These are phyloP conservation scores for Pichia pseudocactophila DNA, from an alignment of 805 yeast species.

Conservation along the genomic window DNA sequence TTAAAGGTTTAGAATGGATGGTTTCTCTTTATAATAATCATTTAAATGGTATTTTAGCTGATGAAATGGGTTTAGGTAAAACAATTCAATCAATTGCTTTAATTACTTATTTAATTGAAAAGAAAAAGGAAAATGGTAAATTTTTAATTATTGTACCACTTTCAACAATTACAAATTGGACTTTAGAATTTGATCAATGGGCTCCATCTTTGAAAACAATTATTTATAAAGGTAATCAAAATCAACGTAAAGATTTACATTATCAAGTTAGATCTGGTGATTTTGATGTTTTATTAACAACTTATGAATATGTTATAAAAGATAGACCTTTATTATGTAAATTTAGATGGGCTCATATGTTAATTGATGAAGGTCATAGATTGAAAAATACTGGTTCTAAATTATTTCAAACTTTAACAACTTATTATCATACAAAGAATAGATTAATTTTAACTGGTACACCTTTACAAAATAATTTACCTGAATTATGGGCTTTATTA, in stretches of 20 bases:
- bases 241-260: conserved; percentile 58
- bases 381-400: conserved; percentile 76
- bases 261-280: conserved; percentile 56
- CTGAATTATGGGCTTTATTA: conserved; percentile 78
- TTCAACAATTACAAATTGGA: conserved; percentile 82
- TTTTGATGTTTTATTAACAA: conserved; percentile 69
- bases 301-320: conserved; percentile 73
- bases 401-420: conserved; percentile 60
- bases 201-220: conserved; percentile 70
- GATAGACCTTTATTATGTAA: conserved; percentile 64
- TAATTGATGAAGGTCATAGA: conserved; percentile 86
- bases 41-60: conserved; percentile 56
- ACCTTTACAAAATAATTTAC: conserved; percentile 76
- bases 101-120: conserved; percentile 60
- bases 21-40: conserved; percentile 53
- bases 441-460: conserved; percentile 82
- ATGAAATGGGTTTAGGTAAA: conserved; percentile 63
- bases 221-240: conserved; percentile 71
- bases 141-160: conserved; percentile 76
- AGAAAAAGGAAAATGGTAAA: conserved; percentile 56
- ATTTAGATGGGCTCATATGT: conserved; percentile 77
- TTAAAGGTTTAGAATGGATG: conserved; percentile 61
- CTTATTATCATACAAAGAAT: conserved; percentile 64
- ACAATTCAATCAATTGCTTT: conserved; percentile 73
- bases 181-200: conserved; percentile 79